Conservation (phyloP, 2,329 filamentous ascomycete species). For the Calonectria multiphialidica region DNA sequence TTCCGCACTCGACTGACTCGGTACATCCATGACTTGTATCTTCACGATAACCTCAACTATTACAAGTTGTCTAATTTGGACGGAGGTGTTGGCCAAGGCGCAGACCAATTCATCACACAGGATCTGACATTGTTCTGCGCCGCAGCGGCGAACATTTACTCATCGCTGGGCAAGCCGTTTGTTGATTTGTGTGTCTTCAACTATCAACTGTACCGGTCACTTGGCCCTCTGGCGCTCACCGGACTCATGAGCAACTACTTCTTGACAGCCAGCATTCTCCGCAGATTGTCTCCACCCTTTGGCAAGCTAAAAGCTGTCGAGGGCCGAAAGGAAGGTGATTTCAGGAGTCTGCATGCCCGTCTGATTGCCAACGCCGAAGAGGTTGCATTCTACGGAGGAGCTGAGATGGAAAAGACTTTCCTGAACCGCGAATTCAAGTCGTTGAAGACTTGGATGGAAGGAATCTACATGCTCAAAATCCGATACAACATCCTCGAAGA, state of each 20-base stretch:
- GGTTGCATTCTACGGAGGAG: slow-evolving; percentile 96
- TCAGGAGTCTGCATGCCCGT: slow-evolving; percentile 89
- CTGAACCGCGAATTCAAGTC: slow-evolving; percentile 93
- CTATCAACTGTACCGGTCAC: slow-evolving; percentile 92
- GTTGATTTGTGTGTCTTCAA: slow-evolving; percentile 99
- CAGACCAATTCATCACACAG: slow-evolving; percentile 97
- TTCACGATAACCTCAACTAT: slow-evolving; percentile 95
- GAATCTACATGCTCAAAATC: slow-evolving; percentile 97
- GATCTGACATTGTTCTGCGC: slow-evolving; percentile 96
- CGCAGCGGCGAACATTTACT: slow-evolving; percentile 92
- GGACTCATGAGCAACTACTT: slow-evolving; percentile 95
- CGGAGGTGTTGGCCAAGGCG: slow-evolving; percentile 89
- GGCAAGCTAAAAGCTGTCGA: slow-evolving; percentile 97
- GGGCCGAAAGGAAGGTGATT: slow-evolving; percentile 94
- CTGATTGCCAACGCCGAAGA: slow-evolving; percentile 98
- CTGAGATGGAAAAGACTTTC: slow-evolving; percentile 94
- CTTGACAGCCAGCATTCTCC: slow-evolving; percentile 89
- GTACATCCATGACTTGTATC: slow-evolving; percentile 97
- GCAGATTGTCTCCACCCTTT: slow-evolving; percentile 92
- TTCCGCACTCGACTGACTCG: slow-evolving; percentile 94
- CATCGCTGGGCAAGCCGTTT: slow-evolving; percentile 95
- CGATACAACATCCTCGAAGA: slow-evolving; percentile 99
- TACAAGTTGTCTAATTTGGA: slow-evolving; percentile 96
- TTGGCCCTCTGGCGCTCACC: slow-evolving; percentile 88
- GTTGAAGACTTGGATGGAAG: slow-evolving; percentile 96